Evolutionary conservation across 805 yeast species (phyloP), one percentile per base, ranked within the genome.

Genomic region (Pichia paraexigua): DNA sequence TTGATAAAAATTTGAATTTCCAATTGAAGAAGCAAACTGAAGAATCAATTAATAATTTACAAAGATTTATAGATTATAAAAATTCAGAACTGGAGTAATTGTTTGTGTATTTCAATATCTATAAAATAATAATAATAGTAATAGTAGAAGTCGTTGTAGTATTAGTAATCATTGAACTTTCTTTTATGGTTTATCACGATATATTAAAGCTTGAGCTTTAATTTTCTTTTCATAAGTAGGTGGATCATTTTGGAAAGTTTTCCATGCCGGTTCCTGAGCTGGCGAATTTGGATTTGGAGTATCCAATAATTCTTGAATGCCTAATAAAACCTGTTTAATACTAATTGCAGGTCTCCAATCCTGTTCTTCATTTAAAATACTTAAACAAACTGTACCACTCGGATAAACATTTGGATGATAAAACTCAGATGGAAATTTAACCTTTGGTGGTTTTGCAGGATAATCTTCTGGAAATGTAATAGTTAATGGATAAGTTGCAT

Each of bases 341-440:
- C 96, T 87, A 58, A 92, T 86, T 10, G 97, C 96, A 1, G 99
- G 99, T 63, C 96, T 80, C 99, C 99, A 94, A 67, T 89, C 98
- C 68, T 91, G 95, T 45, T 85, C 90, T 66, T 94, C 99, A 67
- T 94, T 94, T 63, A 94, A 74, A 50, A 94, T 91, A 49, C 95
- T 84, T 45, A 94, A 77, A 70, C 99, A 94, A 39, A 94, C 84
- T 1, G 98, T 94, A 1, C 99, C 99, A 51, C 96, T 87, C 1
- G 99, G 99, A 62, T 94, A 94, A 11, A 94, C 92, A 62, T 94
- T 94, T 13, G 99, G 99, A 68, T 94, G 99, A 70, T 90, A 94
- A 62, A 94, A 94, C 0, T 86, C 87, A 2, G 83, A 79, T 2
- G 96, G 96, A 59, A 94, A 90, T 69, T 79, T 81, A 52, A 95